Evolutionary conservation across 2,329 filamentous ascomycete genomes (phyloP), one percentile per base, ranked within the genome.

Genomic region (Immersiporthe knoxdaviesiana): DNA sequence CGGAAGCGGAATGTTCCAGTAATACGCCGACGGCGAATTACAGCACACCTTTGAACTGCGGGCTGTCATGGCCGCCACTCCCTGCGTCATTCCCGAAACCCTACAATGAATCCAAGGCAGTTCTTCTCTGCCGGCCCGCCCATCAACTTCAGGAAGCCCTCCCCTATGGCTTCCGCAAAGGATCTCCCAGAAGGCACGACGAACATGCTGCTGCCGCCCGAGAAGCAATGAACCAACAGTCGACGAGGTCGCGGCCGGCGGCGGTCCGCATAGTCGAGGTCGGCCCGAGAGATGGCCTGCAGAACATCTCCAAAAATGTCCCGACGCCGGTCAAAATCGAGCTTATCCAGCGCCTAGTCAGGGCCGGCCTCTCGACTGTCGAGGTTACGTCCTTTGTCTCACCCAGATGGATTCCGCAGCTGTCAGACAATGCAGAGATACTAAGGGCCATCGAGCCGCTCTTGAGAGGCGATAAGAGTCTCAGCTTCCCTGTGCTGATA

Each of bases 321-420:
- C 82, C 89, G 0, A 81, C 88, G 0, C 78, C 82, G 2, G 88
- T 84, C 8, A 92, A 92, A 75, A 81, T 91, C 70, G 86, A 90
- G 72, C 78, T 92, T 14, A 86, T 92, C 12, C 80, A 84, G 60
- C 81, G 84, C 64, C 80, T 92, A 52, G 82, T 83, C 24, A 77
- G 80, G 60, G 86, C 88, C 0, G 90, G 90, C 0, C 76, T 91
- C 41, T 78, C 78, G 4, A 86, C 84, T 3, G 90, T 92, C 70
- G 90, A 92, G 75, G 84, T 89, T 2, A 90, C 89, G 1, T 90
- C 88, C 0, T 88, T 91, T 63, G 90, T 92, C 11, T 87, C 87
- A 21, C 88, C 89, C 1, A 89, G 87, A 81, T 90, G 87, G 80
- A 85, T 90, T 2, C 90, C 90, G 2, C 90, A 92, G 82, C 88